Evolutionary conservation across 441 rosid genomes (phyloP), one percentile per base, ranked within the genome.

Genomic region (Bocquillonia castaneifolia): DNA sequence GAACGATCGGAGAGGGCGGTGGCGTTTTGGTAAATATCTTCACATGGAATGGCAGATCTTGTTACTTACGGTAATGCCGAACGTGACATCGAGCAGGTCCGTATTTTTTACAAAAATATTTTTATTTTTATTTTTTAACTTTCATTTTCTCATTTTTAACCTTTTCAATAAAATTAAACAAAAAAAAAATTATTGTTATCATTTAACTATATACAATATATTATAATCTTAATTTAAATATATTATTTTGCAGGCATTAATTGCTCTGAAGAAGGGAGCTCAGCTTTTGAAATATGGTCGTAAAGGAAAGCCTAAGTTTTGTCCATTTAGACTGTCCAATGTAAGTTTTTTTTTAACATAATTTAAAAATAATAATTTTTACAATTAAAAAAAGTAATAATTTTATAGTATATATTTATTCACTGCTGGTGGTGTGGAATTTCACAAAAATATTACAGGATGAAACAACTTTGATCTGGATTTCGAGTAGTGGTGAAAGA

Each of bases 21-120:
- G 85, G 76, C 68, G 78, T 69, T 81, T 78, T 73, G 82, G 89
- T 84, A 78, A 82, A 76, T 74, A 72, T 78, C 70, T 83, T 76
- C 96, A 83, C 90, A 93, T 93, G 97, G 98, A 93, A 93, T 93
- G 97, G 97, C 92, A 85, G 93, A 93, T 90, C 96, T 86, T 85
- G 85, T 81, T 87, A 83, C 87, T 85, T 87, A 81, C 82, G 90
- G 87, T 76, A 84, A 81, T 86, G 83, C 93, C 74, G 85, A 80
- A 58, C 93, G 96, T 62, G 91, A 93, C 80, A 88, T 83, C 79
- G 89, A 87, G 61, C 92, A 87, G 98, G 98, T 88, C 59, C 72
- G 53, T 54, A 34, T 48, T 18, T 14, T 44, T 14, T 52, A 15
- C 3, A 22, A 12, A 4, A 10, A 10, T 3, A 14, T 17, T 47